These are phyloP conservation scores for Solanum bulbocastanum DNA, from an alignment of 257 asterid genomes.

Conservation along the genomic window DNA sequence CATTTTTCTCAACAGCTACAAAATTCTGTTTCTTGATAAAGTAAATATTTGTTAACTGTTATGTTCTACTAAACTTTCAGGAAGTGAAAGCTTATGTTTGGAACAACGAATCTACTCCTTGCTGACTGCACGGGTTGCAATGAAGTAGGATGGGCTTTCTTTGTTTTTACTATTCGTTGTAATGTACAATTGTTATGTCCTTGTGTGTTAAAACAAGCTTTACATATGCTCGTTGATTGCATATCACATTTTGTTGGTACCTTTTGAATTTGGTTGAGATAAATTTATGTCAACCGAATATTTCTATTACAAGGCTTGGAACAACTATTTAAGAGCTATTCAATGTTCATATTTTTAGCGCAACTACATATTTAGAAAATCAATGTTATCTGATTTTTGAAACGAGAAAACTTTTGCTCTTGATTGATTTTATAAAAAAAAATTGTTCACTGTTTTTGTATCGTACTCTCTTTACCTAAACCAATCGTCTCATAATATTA, in stretches of 20 bases:
- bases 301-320: too few species aligned
- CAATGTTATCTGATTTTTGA: neutral
- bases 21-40: neutral
- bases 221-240: neutral
- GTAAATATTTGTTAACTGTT: neutral
- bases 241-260: too few species aligned
- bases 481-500: too few species aligned
- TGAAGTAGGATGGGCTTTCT: neutral
- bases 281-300: too few species aligned
- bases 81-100: neutral
- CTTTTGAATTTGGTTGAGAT: too few species aligned
- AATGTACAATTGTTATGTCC: neutral
- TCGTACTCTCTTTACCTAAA: too few species aligned
- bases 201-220: neutral
- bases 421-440: too few species aligned
- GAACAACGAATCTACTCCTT: neutral
- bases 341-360: neutral
- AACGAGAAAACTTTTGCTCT: too few species aligned
- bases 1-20: neutral
- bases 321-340: neutral
- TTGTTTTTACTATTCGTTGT: too few species aligned
- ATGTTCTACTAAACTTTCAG: neutral
- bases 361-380: neutral
- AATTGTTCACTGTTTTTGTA: too few species aligned
- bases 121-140: neutral